phyloP scores from a whole-genome alignment of 1,284 basidiomycete species.

The Caloboletus inedulis region DNA sequence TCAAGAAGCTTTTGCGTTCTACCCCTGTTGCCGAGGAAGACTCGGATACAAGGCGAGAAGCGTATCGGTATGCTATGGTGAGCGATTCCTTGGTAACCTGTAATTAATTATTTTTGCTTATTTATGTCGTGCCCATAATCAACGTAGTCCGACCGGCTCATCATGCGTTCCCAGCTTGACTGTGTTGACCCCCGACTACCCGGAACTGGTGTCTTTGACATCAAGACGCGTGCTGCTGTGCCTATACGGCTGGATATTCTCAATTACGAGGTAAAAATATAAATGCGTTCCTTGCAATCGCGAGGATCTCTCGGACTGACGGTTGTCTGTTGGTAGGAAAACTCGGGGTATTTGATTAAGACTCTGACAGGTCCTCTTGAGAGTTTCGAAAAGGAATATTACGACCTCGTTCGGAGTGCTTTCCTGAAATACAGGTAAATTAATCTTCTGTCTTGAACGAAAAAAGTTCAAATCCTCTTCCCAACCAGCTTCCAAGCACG shows the following conservation, averaged over 20 bases:
- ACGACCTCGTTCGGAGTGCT: conserved; percentile 89
- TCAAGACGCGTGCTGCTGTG: conserved; percentile 90
- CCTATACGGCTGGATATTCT: conserved; percentile 84
- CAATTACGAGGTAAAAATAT: conserved; percentile 68
- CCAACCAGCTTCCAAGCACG: conserved; percentile 83
- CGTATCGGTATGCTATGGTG: conserved; percentile 83
- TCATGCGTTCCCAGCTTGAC: conserved; percentile 96
- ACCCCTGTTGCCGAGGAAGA: conserved; percentile 38
- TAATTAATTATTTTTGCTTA: background rate
- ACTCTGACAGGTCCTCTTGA: conserved; percentile 58
- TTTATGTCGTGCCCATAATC: background rate
- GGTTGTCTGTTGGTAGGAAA: conserved; percentile 47
- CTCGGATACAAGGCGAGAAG: conserved; percentile 50
- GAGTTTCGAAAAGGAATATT: conserved; percentile 89
- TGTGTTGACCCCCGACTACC: conserved; percentile 81
- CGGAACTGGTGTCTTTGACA: conserved; percentile 90
- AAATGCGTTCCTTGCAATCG: background rate
- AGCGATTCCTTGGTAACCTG: conserved; percentile 3
- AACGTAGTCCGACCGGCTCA: conserved; percentile 63
- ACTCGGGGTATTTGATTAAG: conserved; percentile 74
- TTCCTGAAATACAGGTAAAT: conserved; percentile 90
- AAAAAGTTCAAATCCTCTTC: background rate
- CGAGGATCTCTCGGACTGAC: background rate
- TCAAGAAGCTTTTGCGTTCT: conserved; percentile 59
- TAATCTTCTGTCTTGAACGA: no score